Percentiles rank a stretch among this genome's conserved stretches.
Evolutionary conservation across 2,329 filamentous ascomycete genomes (phyloP).

Genomic region (Cercospora zeae-maydis): DNA sequence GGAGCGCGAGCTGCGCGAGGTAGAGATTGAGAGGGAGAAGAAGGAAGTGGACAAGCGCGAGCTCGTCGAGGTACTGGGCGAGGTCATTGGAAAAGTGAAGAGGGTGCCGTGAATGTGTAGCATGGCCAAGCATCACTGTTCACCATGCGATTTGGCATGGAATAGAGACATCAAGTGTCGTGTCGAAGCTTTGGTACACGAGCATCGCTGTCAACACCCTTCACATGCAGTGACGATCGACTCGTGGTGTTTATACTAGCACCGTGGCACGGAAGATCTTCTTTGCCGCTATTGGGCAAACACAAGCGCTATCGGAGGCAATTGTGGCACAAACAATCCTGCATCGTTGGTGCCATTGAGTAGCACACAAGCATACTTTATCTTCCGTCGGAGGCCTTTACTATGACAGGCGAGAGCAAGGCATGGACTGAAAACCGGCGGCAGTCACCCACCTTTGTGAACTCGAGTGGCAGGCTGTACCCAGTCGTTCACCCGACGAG

Average conservation of each 20-base stretch:
- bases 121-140: background rate
- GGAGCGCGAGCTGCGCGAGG: slow-evolving; percentile 42
- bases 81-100: slow-evolving; percentile 44
- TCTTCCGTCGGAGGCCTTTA: background rate
- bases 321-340: slow-evolving; percentile 6
- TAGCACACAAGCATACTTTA: slow-evolving; percentile 4
- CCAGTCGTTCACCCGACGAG: background rate
- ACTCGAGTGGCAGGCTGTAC: slow-evolving; percentile 10
- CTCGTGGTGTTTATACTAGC: background rate
- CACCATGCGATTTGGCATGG: background rate
- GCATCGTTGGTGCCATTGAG: slow-evolving; percentile 11
- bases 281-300: background rate
- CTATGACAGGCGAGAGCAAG: background rate
- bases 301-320: background rate
- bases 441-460: background rate
- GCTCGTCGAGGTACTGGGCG: slow-evolving; percentile 46
- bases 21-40: slow-evolving; percentile 41
- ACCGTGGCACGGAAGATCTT: background rate
- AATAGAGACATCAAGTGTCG: background rate
- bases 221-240: background rate
- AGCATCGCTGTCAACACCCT: background rate
- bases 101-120: slow-evolving; percentile 28
- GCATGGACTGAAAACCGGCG: background rate
- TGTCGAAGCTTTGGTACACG: background rate
- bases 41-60: slow-evolving; percentile 43